Percentiles rank a stretch among this genome's conserved stretches.
phyloP scores from a whole-genome alignment of 2,329 filamentous ascomycete genomes.

The Aspergillus sclerotialis region DNA sequence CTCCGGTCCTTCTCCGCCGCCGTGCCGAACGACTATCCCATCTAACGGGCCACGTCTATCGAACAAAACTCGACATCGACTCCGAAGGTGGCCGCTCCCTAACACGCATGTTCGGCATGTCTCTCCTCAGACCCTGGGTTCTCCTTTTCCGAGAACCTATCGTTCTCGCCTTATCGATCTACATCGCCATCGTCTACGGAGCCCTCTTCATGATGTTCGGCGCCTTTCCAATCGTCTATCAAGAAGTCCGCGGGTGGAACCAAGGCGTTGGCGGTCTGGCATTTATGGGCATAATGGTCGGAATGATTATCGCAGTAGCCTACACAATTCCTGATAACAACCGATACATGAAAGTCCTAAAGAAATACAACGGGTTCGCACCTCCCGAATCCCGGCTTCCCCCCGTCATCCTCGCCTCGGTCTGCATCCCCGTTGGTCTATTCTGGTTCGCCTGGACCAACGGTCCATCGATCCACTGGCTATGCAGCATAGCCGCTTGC shows the following conservation, averaged over 20 bases:
- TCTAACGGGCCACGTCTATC: neutral
- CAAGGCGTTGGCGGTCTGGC: neutral
- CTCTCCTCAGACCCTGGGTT: neutral
- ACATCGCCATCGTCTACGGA: neutral
- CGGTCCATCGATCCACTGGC: neutral
- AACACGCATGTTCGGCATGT: neutral
- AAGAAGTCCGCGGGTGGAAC: neutral
- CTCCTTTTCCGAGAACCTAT: neutral
- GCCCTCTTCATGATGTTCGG: neutral
- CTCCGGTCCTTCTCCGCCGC: neutral
- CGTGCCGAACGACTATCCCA: neutral
- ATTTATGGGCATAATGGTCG: neutral
- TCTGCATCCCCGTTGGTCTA: neutral
- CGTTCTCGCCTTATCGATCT: neutral
- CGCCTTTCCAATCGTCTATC: neutral
- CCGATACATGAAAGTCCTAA: neutral
- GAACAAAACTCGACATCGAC: neutral
- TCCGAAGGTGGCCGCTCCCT: neutral
- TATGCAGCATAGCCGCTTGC: neutral
- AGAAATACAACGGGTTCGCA: neutral
- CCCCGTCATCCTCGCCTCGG: neutral
- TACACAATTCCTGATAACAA: neutral
- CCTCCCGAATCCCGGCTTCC: neutral
- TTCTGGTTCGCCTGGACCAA: neutral
- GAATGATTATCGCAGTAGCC: neutral